Percentiles rank a stretch among this genome's conserved stretches.
Conservation (phyloP, 1,284 basidiomycete species). For the Pseudomicrostroma phylloplanum region DNA sequence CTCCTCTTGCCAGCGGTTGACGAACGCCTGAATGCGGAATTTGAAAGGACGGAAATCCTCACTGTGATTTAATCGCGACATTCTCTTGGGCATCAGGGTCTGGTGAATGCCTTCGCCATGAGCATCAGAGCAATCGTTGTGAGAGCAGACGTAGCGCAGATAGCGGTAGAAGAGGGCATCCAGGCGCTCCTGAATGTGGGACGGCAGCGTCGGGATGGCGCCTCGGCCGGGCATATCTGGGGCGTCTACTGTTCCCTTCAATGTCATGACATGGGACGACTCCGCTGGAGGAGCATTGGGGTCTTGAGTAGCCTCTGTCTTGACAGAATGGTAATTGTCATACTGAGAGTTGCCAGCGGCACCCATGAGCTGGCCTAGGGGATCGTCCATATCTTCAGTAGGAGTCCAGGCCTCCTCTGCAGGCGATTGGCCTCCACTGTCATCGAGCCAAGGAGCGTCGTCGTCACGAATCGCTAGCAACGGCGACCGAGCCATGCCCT, state of each 20-base stretch:
- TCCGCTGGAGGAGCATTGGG: background rate
- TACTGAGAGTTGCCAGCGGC: background rate
- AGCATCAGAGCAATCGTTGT: slow-evolving; percentile 81
- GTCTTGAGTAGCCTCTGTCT: background rate
- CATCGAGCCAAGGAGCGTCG: background rate
- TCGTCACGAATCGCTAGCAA: background rate
- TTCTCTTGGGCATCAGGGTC: slow-evolving; percentile 75
- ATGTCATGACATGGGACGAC: slow-evolving; percentile 1
- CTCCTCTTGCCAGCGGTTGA: slow-evolving; percentile 89
- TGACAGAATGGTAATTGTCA: background rate
- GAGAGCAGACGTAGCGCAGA: slow-evolving; percentile 80
- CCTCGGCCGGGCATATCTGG: slow-evolving; percentile 6
- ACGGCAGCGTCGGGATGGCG: slow-evolving; percentile 11
- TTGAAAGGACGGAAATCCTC: slow-evolving; percentile 97
- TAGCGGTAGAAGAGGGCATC: slow-evolving; percentile 88
- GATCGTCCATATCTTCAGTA: background rate
- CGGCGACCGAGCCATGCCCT: background rate
- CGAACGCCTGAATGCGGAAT: slow-evolving; percentile 97
- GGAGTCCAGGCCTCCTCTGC: background rate
- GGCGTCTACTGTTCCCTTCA: background rate
- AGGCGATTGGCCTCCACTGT: background rate
- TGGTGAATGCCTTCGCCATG: slow-evolving; percentile 98
- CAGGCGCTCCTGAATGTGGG: slow-evolving; percentile 71
- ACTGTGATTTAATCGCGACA: slow-evolving; percentile 60
- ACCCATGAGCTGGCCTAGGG: background rate